A percentile compares a stretch with the other conserved stretches of the same genome.
Evolutionary conservation across 1,139 yeast species (phyloP).

Genomic region (Debaryomyces nepalensis): DNA sequence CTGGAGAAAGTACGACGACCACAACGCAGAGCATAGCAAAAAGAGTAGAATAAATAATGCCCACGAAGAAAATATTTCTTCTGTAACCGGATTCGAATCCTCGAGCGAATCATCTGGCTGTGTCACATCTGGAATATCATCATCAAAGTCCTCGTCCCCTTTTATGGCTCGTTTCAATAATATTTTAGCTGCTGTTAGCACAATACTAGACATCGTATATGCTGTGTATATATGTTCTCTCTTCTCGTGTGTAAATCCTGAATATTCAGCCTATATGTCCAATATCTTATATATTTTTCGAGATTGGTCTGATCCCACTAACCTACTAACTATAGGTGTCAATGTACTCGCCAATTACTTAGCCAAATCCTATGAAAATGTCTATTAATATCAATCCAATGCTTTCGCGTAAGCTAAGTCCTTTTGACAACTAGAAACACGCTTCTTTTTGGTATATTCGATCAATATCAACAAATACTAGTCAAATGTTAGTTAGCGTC

Average conservation of each 20-base stretch:
- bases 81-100: constrained; percentile 87
- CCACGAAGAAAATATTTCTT: constrained; percentile 97
- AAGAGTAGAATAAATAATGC: constrained; percentile 86
- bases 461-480: constrained; percentile 1
- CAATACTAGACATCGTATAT: constrained; percentile 31
- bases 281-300: no score
- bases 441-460: background rate
- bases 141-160: constrained; percentile 35
- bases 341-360: background rate
- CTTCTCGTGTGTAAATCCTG: background rate
- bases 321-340: background rate
- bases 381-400: background rate
- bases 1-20: constrained; percentile 94
- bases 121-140: constrained; percentile 52
- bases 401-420: background rate
- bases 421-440: background rate
- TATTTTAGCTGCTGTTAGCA: constrained; percentile 31
- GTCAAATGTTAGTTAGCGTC: background rate
- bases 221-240: background rate
- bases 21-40: constrained; percentile 81
- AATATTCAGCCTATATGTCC: background rate
- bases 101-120: constrained; percentile 60
- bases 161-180: constrained; percentile 37
- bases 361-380: background rate
- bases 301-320: background rate